Percentiles rank a stretch among this genome's conserved stretches.
Conservation (phyloP, 768 basidiomycete genomes). For the Suillus paluster region DNA sequence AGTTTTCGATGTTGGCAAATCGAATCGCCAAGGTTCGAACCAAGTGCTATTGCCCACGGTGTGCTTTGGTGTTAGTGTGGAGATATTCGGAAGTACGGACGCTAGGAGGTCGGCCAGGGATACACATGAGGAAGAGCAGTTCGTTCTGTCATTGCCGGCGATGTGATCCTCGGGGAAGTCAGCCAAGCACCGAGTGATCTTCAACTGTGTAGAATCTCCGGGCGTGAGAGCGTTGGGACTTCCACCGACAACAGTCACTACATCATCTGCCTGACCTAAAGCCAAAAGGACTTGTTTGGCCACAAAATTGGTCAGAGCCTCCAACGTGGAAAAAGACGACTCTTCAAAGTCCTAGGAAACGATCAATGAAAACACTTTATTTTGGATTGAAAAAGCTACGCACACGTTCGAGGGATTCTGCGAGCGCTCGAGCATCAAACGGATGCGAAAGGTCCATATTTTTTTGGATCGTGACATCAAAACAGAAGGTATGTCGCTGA, state of each 20-base stretch:
- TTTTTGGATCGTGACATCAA: background rate
- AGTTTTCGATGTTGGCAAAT: conserved; percentile 75
- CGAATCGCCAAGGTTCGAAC: conserved; percentile 92
- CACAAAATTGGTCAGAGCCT: no score
- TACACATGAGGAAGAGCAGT: no score
- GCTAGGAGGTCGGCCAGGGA: background rate
- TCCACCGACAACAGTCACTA: no score
- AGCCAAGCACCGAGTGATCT: background rate
- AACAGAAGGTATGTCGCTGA: background rate
- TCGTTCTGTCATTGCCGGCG: no score
- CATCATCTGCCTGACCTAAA: no score
- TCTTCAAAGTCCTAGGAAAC: no score
- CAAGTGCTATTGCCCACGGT: conserved; percentile 77
- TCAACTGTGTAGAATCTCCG: background rate
- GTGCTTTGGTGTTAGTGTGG: conserved; percentile 19
- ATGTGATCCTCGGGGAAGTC: no score
- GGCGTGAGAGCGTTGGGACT: no score
- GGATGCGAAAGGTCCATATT: background rate
- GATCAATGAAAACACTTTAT: background rate
- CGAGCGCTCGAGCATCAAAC: background rate
- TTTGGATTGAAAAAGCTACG: background rate
- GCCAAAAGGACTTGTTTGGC: no score
- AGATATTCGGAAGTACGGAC: background rate
- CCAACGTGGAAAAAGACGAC: no score
- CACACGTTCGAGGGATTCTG: no score